phyloP scores from a whole-genome alignment of 2,329 filamentous ascomycete genomes.

The Pezicula neosporulosa region DNA sequence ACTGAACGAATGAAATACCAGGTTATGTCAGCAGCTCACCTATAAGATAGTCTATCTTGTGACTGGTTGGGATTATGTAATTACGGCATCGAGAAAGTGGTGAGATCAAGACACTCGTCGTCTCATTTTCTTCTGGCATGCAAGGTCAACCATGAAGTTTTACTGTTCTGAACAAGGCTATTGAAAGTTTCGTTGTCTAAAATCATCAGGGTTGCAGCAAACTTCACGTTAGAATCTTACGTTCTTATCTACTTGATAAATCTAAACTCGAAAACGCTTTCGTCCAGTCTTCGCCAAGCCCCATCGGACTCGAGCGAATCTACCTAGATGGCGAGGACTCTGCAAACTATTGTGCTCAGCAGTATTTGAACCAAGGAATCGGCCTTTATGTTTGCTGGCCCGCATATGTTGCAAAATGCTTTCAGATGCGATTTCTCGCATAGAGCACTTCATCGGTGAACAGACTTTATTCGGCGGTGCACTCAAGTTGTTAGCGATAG shows the following conservation, averaged over 20 bases:
- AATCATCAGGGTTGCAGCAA: background rate
- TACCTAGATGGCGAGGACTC: too few species aligned
- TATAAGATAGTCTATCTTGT: background rate
- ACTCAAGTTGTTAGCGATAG: background rate
- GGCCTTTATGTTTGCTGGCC: background rate
- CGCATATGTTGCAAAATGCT: background rate
- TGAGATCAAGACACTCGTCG: background rate
- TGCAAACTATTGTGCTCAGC: too few species aligned
- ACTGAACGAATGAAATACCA: background rate
- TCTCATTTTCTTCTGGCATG: background rate
- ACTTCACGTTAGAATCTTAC: background rate
- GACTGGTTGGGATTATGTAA: slow-evolving; percentile 1
- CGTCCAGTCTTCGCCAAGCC: background rate
- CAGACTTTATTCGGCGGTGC: background rate
- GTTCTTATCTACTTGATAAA: background rate
- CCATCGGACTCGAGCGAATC: background rate
- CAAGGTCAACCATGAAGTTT: background rate
- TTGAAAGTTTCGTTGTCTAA: background rate
- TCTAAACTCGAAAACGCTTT: background rate
- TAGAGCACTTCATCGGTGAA: background rate
- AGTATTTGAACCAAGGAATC: background rate
- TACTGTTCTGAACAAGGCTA: background rate
- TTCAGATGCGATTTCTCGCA: background rate
- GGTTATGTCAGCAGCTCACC: slow-evolving; percentile 2
- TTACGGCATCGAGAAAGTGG: background rate